Evolutionary conservation across 2,329 filamentous ascomycete species (phyloP).

Genomic region (Trichophyton equinum): DNA sequence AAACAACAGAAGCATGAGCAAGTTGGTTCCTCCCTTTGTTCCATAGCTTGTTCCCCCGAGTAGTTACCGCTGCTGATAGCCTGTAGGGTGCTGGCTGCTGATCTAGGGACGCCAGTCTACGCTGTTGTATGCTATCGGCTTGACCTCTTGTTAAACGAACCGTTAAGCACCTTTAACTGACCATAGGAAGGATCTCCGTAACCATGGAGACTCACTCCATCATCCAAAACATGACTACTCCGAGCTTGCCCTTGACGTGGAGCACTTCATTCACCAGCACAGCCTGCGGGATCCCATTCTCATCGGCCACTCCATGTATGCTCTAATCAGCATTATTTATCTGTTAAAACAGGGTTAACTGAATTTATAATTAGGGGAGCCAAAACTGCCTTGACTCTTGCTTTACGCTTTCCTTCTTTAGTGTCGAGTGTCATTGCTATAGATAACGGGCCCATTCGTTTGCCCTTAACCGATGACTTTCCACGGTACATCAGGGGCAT

Average conservation of each 20-base stretch:
- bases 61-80: neutral
- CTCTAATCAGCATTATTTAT: neutral
- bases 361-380: slow-evolving; percentile 4
- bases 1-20: slow-evolving; percentile 8
- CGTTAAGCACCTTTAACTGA: neutral
- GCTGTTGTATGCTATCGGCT: neutral
- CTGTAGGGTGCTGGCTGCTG: slow-evolving; percentile 1
- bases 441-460: slow-evolving; percentile 16
- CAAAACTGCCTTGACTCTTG: slow-evolving; percentile 17
- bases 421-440: slow-evolving; percentile 16
- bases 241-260: slow-evolving; percentile 18
- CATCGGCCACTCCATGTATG: slow-evolving; percentile 8
- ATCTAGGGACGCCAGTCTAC: slow-evolving; percentile 3
- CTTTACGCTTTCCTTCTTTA: slow-evolving; percentile 14
- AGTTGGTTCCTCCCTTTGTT: neutral
- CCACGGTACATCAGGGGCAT: slow-evolving; percentile 58
- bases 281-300: slow-evolving; percentile 8
- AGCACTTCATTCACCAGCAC: slow-evolving; percentile 15
- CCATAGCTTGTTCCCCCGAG: neutral
- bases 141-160: neutral
- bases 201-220: slow-evolving; percentile 6
- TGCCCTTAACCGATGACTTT: slow-evolving; percentile 15
- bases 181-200: neutral
- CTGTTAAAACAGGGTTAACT: neutral
- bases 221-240: slow-evolving; percentile 16